phyloP scores from a whole-genome alignment of 768 basidiomycete species.

The Rhodotorula babjevae region DNA sequence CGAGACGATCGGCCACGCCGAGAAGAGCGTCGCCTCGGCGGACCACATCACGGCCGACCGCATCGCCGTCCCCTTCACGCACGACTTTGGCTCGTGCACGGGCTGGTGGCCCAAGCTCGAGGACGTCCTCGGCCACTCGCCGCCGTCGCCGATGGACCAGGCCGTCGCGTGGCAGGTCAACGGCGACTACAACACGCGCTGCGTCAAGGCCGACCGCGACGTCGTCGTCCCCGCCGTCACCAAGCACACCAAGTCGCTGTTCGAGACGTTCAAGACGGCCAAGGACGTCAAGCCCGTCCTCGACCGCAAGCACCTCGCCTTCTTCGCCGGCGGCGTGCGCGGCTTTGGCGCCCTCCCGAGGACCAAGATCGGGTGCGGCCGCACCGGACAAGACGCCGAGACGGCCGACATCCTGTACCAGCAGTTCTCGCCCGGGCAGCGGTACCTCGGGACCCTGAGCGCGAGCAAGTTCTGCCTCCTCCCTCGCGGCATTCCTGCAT shows the following conservation, averaged over 20 bases:
- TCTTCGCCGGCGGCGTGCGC: slow-evolving; percentile 39
- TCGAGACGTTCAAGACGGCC: slow-evolving; percentile 30
- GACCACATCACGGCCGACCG: slow-evolving; percentile 31
- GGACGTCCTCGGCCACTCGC: slow-evolving; percentile 39
- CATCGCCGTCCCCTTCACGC: slow-evolving; percentile 42
- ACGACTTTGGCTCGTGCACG: slow-evolving; percentile 43
- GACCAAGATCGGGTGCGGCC: slow-evolving; percentile 36
- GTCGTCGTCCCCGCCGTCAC: slow-evolving; percentile 41
- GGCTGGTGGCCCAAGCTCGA: slow-evolving; percentile 41
- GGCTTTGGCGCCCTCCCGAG: slow-evolving; percentile 40
- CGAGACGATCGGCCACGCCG: slow-evolving; percentile 36
- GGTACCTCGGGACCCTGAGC: slow-evolving; percentile 40
- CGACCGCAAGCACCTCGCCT: slow-evolving; percentile 37
- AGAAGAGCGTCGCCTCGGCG: slow-evolving; percentile 26
- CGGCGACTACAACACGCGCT: slow-evolving; percentile 43
- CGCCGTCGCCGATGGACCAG: slow-evolving; percentile 41
- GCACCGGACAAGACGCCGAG: slow-evolving; percentile 21
- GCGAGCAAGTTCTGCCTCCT: slow-evolving; percentile 42
- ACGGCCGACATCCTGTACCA: slow-evolving; percentile 33
- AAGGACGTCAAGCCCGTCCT: slow-evolving; percentile 21
- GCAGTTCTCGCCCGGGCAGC: slow-evolving; percentile 32
- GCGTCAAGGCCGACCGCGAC: slow-evolving; percentile 42
- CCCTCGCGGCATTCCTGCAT: slow-evolving; percentile 40
- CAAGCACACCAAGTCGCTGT: slow-evolving; percentile 36
- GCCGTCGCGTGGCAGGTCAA: slow-evolving; percentile 42